phyloP scores from a whole-genome alignment of 345 rosid species.

The Draba incana region DNA sequence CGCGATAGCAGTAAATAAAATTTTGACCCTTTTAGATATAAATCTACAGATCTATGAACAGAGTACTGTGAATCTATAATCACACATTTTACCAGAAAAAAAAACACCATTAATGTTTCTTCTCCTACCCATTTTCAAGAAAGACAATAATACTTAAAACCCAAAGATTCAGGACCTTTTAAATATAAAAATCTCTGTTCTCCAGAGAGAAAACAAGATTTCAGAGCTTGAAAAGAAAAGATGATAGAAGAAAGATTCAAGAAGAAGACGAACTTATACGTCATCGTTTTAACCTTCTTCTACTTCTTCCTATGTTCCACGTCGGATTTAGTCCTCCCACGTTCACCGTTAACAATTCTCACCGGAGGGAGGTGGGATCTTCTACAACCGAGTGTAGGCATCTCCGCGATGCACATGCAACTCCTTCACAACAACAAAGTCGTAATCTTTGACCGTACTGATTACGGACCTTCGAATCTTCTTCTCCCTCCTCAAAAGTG shows the following conservation, averaged over 20 bases:
- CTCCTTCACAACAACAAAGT: constrained; percentile 73
- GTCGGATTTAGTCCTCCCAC: constrained; percentile 42
- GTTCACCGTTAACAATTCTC: constrained; percentile 35
- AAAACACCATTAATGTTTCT: constrained; percentile 31
- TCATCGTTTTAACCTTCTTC: constrained; percentile 18
- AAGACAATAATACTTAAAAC: constrained; percentile 18
- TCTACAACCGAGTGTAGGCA: constrained; percentile 65
- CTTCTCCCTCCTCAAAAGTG: constrained; percentile 57
- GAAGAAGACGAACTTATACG: constrained; percentile 37
- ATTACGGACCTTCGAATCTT: constrained; percentile 74
- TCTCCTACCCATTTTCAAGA: constrained; percentile 30
- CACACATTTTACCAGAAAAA: constrained; percentile 14
- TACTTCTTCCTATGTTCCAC: constrained; percentile 36
- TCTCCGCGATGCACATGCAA: constrained; percentile 96
- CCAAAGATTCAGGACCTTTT: constrained; percentile 1
- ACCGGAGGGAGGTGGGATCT: constrained; percentile 59
- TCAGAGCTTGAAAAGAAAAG: constrained; percentile 18
- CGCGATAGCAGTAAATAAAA: constrained; percentile 19
- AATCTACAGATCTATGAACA: constrained; percentile 25
- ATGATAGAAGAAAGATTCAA: constrained; percentile 39
- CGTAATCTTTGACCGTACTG: constrained; percentile 79
- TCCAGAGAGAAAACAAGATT: constrained; percentile 30
- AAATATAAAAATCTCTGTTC: constrained; percentile 25
- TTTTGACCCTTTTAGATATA: constrained; percentile 13
- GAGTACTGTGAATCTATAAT: constrained; percentile 16